Evolutionary conservation across 2,329 filamentous ascomycete species (phyloP), one percentile per base, ranked within the genome.

Genomic region (Penicillium crustosum): DNA sequence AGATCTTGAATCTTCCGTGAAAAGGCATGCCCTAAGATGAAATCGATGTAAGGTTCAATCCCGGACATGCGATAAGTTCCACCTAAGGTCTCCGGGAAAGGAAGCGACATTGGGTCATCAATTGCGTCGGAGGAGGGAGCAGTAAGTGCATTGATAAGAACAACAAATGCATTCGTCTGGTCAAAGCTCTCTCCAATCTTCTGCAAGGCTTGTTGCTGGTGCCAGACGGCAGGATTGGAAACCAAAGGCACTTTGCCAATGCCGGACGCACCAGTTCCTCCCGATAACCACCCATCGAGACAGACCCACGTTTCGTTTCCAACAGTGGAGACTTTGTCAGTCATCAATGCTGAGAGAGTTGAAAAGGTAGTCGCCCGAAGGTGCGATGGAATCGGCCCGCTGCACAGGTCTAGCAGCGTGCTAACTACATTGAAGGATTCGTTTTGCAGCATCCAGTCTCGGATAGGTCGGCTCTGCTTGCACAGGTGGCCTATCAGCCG

Each of bases 21-120:
- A 67, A 96, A 89, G 17, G 95, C 85, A 55, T 88, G 84, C 17
- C 91, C 91, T 62, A 97, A 78, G 21, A 92, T 87, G 71, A 94
- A 97, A 75, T 99, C 95, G 56, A 97, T 82, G 67, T 97, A 99
- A 2, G 90, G 86, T 59, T 96, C 93, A 60, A 99, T 91, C 2
- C 95, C 94, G 15, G 92, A 86, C 76, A 87, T 87, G 53, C 94
- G 87, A 66, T 88, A 89, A 12, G 86, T 83, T 17, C 87, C 86
- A 5, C 93, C 93, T 9, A 99, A 81, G 41, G 84, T 87, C 73
- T 97, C 93, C 0, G 93, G 91, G 69, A 97, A 99, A 0, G 93
- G 89, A 4, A 99, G 78, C 1, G 81, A 82, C 70, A 97, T 89
- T 62, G 89, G 88, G 9, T 93, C 78, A 0, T 83, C 81, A 39